Evolutionary conservation across 345 rosid genomes (phyloP), one percentile per base, ranked within the genome.

Genomic region (Eucalyptus victrix): DNA sequence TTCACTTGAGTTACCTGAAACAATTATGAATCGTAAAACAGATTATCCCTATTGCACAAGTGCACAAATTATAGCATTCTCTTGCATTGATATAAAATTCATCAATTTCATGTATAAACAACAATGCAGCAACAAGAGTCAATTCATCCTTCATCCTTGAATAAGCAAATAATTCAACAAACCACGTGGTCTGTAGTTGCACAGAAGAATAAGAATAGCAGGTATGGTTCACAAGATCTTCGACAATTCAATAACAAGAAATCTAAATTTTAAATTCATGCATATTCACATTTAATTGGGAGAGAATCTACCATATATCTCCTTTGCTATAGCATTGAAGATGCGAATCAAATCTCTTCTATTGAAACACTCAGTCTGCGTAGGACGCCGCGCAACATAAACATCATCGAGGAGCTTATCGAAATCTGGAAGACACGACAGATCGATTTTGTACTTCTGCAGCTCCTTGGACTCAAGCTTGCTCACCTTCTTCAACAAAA

Each of bases 301-400:
- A 87, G 83, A 30, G 51, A 87, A 28, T 9, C 86, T 94, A 95
- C 95, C 95, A 91, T 89, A 93, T 51, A 94, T 87, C 54, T 95
- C 93, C 56, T 87, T 42, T 58, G 94, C 93, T 81, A 95, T 90
- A 15, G 86, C 87, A 91, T 94, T 93, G 90, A 94, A 93, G 81
- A 51, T 45, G 40, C 91, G 91, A 87, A 94, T 88, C 91, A 94
- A 69, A 37, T 91, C 92, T 18, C 47, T 92, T 76, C 95, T 93
- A 23, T 87, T 88, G 32, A 87, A 87, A 19, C 90, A 94, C 54
- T 94, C 94, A 42, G 89, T 88, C 72, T 92, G 58, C 32, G 91
- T 88, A 14, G 95, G 96, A 50, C 85, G 90, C 49, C 87, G 86
- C 49, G 60, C 88, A 37, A 7, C 45, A 90, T 90, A 93, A 83